Conservation (phyloP, 1,284 basidiomycete genomes). For the Tilletia caries region DNA sequence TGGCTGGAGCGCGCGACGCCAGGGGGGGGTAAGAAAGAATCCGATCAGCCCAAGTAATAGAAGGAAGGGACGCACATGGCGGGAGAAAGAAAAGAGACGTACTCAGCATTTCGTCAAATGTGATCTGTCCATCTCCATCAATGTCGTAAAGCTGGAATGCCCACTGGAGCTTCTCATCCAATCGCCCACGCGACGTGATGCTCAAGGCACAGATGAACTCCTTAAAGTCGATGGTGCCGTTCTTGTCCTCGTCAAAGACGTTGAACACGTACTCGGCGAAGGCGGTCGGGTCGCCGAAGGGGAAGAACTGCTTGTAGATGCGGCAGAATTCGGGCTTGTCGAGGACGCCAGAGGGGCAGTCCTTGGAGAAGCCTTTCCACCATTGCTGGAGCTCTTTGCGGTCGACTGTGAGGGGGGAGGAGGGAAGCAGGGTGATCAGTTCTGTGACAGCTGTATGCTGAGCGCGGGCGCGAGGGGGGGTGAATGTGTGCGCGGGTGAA, state of each 20-base stretch:
- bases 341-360: constrained; percentile 94
- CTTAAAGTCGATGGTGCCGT: constrained; percentile 52
- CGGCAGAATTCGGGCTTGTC: constrained; percentile 93
- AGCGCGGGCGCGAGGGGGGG: too few species aligned
- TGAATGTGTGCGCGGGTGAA: neutral
- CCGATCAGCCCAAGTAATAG: too few species aligned
- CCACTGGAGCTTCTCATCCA: constrained; percentile 99
- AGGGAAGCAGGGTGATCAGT: neutral
- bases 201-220: constrained; percentile 98
- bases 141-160: constrained; percentile 99
- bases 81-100: constrained; percentile 17
- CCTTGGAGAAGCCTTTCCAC: constrained; percentile 99
- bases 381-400: constrained; percentile 99
- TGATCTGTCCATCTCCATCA: constrained; percentile 88
- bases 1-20: constrained; percentile 32
- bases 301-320: constrained; percentile 99
- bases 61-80: neutral
- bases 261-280: constrained; percentile 99
- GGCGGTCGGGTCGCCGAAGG: constrained; percentile 93
- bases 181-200: constrained; percentile 83
- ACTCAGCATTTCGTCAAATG: constrained; percentile 88
- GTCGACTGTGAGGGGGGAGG: constrained; percentile 68
- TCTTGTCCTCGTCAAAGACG: constrained; percentile 54
- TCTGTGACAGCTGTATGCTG: too few species aligned
- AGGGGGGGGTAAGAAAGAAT: too few species aligned